Evolutionary conservation across 2,329 filamentous ascomycete species (phyloP).

Genomic region (Trichoderma semiorbis): DNA sequence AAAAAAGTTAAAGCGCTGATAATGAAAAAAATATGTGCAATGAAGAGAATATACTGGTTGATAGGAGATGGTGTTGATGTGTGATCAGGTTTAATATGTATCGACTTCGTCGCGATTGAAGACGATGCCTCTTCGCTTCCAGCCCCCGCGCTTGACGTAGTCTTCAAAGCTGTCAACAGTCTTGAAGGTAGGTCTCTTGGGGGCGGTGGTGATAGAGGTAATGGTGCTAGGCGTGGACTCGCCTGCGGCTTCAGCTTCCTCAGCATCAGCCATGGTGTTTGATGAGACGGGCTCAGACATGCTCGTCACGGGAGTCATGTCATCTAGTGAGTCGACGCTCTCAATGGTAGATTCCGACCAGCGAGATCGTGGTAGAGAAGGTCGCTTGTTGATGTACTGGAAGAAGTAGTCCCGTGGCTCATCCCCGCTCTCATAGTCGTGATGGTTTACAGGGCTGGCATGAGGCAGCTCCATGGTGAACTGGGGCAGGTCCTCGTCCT

Average conservation of each 20-base stretch:
- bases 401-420: conserved; percentile 36
- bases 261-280: conserved; percentile 25
- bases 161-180: conserved; percentile 40
- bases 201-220: conserved; percentile 30
- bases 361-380: conserved; percentile 35
- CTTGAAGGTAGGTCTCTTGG: conserved; percentile 37
- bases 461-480: conserved; percentile 32
- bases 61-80: not conserved
- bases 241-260: conserved; percentile 25
- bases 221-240: conserved; percentile 28
- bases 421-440: conserved; percentile 23
- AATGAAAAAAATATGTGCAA: conserved; percentile 1
- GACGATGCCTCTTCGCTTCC: conserved; percentile 43
- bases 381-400: conserved; percentile 29
- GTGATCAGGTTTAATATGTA: not conserved
- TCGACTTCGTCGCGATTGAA: conserved; percentile 34
- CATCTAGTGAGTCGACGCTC: conserved; percentile 32
- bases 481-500: conserved; percentile 10
- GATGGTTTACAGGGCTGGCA: conserved; percentile 26
- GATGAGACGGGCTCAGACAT: conserved; percentile 4
- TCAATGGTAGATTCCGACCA: conserved; percentile 43
- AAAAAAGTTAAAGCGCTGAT: conserved; percentile 3
- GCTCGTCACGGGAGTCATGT: conserved; percentile 18
- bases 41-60: not conserved
- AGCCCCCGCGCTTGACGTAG: conserved; percentile 42